phyloP scores from a whole-genome alignment of 495 filamentous ascomycete genomes.

The Tuber calosporum region DNA sequence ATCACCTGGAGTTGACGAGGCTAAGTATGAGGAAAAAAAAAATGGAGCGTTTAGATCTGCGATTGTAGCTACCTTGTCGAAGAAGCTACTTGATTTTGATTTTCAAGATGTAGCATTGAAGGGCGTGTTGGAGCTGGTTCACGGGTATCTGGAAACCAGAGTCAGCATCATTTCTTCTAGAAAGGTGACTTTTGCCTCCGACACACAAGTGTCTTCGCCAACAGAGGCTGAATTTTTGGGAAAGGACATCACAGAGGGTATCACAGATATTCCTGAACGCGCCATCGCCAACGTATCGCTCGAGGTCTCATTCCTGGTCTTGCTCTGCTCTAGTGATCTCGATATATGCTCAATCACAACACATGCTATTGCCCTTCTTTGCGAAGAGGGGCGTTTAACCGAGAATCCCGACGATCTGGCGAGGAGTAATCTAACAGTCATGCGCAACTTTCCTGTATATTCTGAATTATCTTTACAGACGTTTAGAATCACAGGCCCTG shows the following conservation, averaged over 20 bases:
- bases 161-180: conserved; percentile 36
- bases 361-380: conserved; percentile 55
- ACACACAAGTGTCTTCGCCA: not conserved
- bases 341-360: conserved; percentile 57
- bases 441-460: conserved; percentile 56
- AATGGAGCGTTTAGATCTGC: conserved; percentile 18
- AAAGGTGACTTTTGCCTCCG: conserved; percentile 13
- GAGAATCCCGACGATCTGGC: conserved; percentile 47
- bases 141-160: conserved; percentile 40
- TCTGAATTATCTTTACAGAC: conserved; percentile 55
- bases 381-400: conserved; percentile 54
- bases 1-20: not conserved
- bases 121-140: conserved; percentile 40
- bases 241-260: conserved; percentile 35
- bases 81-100: conserved; percentile 40
- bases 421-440: conserved; percentile 49
- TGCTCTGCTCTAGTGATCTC: conserved; percentile 57
- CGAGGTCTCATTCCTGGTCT: conserved; percentile 55
- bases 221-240: not conserved
- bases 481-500: conserved; percentile 58
- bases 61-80: conserved; percentile 37
- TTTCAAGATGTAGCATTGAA: conserved; percentile 38
- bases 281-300: conserved; percentile 44
- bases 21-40: no score
- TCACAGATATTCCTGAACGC: conserved; percentile 41